Evolutionary conservation across 768 basidiomycete species (phyloP).

Genomic region (Wakefieldia striispora): DNA sequence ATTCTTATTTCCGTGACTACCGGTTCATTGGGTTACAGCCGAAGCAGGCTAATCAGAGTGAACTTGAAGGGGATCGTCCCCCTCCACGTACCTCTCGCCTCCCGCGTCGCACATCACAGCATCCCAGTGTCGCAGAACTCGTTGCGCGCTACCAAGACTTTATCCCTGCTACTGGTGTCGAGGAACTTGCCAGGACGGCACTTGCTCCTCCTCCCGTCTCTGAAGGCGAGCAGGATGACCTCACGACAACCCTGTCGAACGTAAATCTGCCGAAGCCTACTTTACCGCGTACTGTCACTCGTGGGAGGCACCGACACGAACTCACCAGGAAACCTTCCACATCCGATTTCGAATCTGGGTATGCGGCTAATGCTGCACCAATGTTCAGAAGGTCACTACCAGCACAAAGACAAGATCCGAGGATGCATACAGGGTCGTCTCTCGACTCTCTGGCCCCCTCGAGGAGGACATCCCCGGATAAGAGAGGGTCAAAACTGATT

Average conservation of each 20-base stretch:
- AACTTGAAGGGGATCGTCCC: slow-evolving; percentile 14
- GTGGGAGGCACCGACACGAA: slow-evolving; percentile 48
- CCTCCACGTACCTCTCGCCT: slow-evolving; percentile 52
- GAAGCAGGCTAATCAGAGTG: slow-evolving; percentile 25
- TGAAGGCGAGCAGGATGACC: slow-evolving; percentile 78
- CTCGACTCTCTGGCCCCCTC: slow-evolving; percentile 61
- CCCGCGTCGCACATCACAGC: slow-evolving; percentile 55
- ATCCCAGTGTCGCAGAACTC: slow-evolving; percentile 78
- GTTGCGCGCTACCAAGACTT: slow-evolving; percentile 81
- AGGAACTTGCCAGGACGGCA: slow-evolving; percentile 70
- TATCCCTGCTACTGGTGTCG: slow-evolving; percentile 67
- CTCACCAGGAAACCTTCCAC: slow-evolving; percentile 54
- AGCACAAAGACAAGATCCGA: slow-evolving; percentile 40
- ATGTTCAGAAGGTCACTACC: slow-evolving; percentile 55
- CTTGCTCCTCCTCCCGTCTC: slow-evolving; percentile 61
- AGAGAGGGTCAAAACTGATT: slow-evolving; percentile 40
- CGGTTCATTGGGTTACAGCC: slow-evolving; percentile 15
- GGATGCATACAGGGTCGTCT: slow-evolving; percentile 41
- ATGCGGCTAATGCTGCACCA: slow-evolving; percentile 90
- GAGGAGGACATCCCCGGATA: slow-evolving; percentile 72
- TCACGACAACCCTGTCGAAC: slow-evolving; percentile 25
- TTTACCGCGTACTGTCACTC: slow-evolving; percentile 36
- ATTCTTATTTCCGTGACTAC: neutral
- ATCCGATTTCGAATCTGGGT: slow-evolving; percentile 89
- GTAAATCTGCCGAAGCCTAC: slow-evolving; percentile 22